Percentiles rank a stretch among this genome's conserved stretches.
Evolutionary conservation across 169 alveolate species (phyloP).

Genomic region (Plasmodium coatneyi): DNA sequence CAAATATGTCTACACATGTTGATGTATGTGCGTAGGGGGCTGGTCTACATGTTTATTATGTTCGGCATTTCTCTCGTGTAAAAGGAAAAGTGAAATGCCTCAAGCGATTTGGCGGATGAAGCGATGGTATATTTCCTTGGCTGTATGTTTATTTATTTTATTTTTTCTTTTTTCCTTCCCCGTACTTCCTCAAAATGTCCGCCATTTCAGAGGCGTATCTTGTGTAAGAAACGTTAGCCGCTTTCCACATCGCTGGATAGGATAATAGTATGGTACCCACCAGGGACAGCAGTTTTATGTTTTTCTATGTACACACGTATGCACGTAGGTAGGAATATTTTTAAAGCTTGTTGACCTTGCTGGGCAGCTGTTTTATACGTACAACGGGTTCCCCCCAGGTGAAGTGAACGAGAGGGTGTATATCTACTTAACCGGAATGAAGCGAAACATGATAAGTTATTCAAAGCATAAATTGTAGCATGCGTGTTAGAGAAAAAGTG

Average conservation of each 20-base stretch:
- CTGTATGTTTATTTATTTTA: slow-evolving; percentile 1
- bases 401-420: background rate
- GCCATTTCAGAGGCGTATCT: slow-evolving; percentile 87
- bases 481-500: background rate
- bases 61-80: background rate
- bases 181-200: slow-evolving; percentile 84
- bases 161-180: background rate
- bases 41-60: background rate
- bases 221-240: slow-evolving; percentile 83
- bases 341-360: background rate
- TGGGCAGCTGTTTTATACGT: background rate
- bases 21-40: background rate
- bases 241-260: slow-evolving; percentile 83
- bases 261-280: background rate
- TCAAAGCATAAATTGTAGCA: background rate
- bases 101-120: background rate
- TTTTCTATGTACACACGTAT: slow-evolving; percentile 8
- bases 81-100: background rate
- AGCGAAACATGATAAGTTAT: background rate
- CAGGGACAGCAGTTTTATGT: background rate
- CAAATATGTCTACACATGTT: background rate
- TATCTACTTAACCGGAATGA: background rate
- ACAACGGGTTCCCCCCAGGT: background rate
- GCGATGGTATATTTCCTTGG: background rate
- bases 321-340: slow-evolving; percentile 14